phyloP scores from a whole-genome alignment of 2,329 filamentous ascomycete genomes.

The Trichoderma sp. region DNA sequence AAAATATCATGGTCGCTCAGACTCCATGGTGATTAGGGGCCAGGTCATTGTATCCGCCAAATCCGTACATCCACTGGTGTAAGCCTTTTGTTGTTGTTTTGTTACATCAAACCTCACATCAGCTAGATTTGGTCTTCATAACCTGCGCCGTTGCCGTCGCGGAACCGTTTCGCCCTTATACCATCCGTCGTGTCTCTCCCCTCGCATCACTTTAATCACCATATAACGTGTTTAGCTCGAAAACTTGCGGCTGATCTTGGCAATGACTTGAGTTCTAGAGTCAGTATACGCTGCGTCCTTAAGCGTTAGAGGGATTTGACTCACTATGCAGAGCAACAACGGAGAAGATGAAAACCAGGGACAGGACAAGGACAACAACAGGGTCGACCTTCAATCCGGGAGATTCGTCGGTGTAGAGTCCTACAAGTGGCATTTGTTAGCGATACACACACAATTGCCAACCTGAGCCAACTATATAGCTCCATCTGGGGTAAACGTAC shows the following conservation, averaged over 20 bases:
- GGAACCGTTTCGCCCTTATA: conserved; percentile 11
- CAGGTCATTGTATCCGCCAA: conserved; percentile 19
- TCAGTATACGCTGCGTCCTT: conserved; percentile 26
- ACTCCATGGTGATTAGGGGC: conserved; percentile 20
- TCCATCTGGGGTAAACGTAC: conserved; percentile 54
- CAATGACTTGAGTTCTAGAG: conserved; percentile 68
- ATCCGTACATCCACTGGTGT: conserved; percentile 8
- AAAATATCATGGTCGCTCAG: conserved; percentile 22
- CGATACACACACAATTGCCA: neutral
- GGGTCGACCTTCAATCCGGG: conserved; percentile 97
- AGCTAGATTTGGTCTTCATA: conserved; percentile 3
- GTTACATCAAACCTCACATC: neutral
- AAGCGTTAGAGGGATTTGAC: conserved; percentile 37
- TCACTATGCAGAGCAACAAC: conserved; percentile 96
- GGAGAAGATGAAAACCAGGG: conserved; percentile 97
- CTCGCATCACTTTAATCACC: neutral
- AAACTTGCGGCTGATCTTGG: conserved; percentile 92
- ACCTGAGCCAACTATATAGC: neutral
- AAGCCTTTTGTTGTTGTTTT: neutral
- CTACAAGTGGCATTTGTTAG: conserved; percentile 42
- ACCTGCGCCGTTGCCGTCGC: conserved; percentile 16
- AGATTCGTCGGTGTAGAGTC: conserved; percentile 97
- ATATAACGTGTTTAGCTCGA: conserved; percentile 53
- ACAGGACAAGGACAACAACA: conserved; percentile 93
- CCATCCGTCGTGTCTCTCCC: neutral